Base-by-base conservation (phyloP, 176 grass and related monocot genomes). In the Leersia perrieri region DNA sequence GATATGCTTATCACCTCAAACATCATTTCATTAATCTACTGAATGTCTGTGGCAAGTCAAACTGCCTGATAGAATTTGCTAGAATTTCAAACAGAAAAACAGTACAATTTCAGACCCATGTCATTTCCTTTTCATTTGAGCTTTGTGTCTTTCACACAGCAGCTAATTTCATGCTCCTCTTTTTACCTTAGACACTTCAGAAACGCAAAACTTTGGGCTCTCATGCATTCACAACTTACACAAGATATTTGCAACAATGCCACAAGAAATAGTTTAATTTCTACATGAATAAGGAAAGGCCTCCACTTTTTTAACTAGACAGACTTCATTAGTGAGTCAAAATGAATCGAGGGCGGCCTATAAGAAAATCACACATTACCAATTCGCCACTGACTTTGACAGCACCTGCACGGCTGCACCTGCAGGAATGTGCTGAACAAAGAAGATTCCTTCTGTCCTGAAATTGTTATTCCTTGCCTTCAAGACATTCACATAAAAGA, bases 381-480 rank as follows among this genome's bases (percentile, higher is more conserved):
- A 63, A 15, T 74, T 67, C 65, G 20, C 22, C 47, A 33, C 33
- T 40, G 71, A 58, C 33, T 76, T 57, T 68, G 49, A 57, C 82
- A 84, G 70, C 35, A 66, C 69, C 70, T 80, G 77, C 72, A 33
- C 35, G 66, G 60, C 70, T 80, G 77, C 72, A 33, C 35, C 34
- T 33, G 73, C 73, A 84, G 73, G 82, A 67, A 69, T 84, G 49
- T 76, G 60, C 61, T 45, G 76, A 67, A 61, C 70, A 75, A 67
- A 80, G 61, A 22, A 80, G 68, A 86, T 80, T 33, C 70, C 61
- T 45, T 11, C 1, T 74, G 42, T 68, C 45, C 27, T 55, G 47
- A 70, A 76, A 79, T 70, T 69, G 63, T 49, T 63, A 33, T 23
- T 76, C 8, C 69, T 47, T 71, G 9, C 36, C 58, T 76, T 76